Evolutionary conservation across 2,329 filamentous ascomycete species (phyloP), one percentile per base, ranked within the genome.

Genomic region (Colletotrichum costaricense): DNA sequence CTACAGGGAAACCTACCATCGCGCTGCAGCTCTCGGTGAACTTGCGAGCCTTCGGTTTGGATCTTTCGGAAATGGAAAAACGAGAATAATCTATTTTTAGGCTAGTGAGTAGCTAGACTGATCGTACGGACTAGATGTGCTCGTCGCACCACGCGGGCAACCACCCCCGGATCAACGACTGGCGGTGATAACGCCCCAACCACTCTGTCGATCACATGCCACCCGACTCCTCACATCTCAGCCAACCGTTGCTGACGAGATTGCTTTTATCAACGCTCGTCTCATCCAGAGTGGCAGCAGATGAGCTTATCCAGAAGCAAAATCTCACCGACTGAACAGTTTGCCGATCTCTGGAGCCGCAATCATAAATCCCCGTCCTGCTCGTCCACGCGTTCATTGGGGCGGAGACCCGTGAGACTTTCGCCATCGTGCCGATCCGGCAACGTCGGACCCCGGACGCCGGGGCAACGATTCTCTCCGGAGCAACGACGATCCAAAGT

Each of bases 61-160:
- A 26, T 26, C 59, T 16, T 8, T 63, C 33, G 42, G 55, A 28
- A 65, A 14, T 56, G 22, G 16, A 5, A 16, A 28, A n/a, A 35
- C 28, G 26, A 14, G n/a, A n/a, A 5, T 4, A 14, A 4, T 62
- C 69, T 71, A 71, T 67, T 71, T 67, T 67, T 67, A 62, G 69
- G 1, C 22, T 11, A 16, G 24, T 16, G 8, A 46, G 19, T 35
- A 46, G 22, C 14, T 42, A 42, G 38, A 19, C 38, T 19, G 38
- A 19, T 19, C n/a, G 3, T 35, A 35, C 11, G 33, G 33, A 35
- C 9, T 5, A 28, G 22, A 26, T 33, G 26, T 46, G 46, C 35
- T 46, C 19, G 22, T 60, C 46, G 63, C 63, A 63, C 68, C 46
- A 67, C 62, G 54, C 54, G 35, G n/a, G 49, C 46, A 49, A 14